Conservation (phyloP, 257 asterid species). For the Rehmannia glutinosa region DNA sequence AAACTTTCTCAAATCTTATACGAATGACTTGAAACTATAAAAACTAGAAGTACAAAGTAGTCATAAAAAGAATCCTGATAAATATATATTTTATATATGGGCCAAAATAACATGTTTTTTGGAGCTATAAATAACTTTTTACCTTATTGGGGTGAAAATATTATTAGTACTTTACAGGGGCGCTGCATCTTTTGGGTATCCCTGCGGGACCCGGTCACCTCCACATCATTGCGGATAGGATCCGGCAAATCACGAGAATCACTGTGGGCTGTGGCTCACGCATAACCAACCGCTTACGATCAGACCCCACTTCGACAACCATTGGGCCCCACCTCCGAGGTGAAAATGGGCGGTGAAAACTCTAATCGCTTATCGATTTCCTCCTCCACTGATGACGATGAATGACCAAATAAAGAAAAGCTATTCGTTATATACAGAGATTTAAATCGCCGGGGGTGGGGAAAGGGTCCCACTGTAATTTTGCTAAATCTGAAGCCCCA, state of each 20-base stretch:
- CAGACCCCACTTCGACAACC: conserved; percentile 7
- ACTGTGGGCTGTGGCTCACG: conserved; percentile 14
- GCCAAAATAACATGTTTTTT: too few species aligned
- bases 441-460: background rate
- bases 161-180: background rate
- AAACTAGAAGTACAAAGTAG: too few species aligned
- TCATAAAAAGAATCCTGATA: too few species aligned
- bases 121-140: too few species aligned
- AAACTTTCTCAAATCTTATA: too few species aligned
- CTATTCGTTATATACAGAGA: background rate
- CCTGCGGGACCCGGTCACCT: conserved; percentile 15
- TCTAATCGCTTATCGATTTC: background rate
- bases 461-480: conserved; percentile 26
- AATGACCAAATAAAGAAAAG: background rate
- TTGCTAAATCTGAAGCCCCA: conserved; percentile 21
- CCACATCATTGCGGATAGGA: conserved; percentile 9
- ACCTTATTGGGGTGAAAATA: background rate
- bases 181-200: conserved; percentile 6
- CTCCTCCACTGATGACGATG: too few species aligned
- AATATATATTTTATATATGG: too few species aligned
- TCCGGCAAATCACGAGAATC: background rate
- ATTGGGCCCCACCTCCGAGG: conserved; percentile 6
- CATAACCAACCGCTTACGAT: background rate
- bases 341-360: conserved; percentile 16
- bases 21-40: too few species aligned